A percentile compares a stretch with the other conserved stretches of the same genome.
phyloP scores from a whole-genome alignment of 352 stramenopile species.

The Pythium folliculosum region DNA sequence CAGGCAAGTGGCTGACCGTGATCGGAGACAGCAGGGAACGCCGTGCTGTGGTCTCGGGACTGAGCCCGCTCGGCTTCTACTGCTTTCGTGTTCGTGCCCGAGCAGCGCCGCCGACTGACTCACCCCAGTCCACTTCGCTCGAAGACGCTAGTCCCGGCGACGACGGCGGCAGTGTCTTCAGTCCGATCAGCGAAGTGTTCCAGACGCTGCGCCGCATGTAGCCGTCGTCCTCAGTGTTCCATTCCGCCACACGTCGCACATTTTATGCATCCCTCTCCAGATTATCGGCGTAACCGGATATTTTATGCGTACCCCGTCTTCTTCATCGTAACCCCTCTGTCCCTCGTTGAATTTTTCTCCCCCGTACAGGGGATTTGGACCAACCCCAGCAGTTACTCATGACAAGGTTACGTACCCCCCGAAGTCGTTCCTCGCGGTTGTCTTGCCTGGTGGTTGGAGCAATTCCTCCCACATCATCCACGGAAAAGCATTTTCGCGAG shows the following conservation, averaged over 20 bases:
- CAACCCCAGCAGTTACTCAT: neutral
- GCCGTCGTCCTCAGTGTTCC: constrained; percentile 10
- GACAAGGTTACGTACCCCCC: constrained; percentile 4
- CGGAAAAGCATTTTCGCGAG: neutral
- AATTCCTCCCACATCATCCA: constrained; percentile 3
- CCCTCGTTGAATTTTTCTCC: constrained; percentile 2
- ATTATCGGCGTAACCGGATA: neutral
- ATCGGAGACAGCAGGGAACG: neutral
- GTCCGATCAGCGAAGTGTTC: constrained; percentile 29
- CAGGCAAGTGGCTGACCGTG: constrained; percentile 24
- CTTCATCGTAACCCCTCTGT: neutral
- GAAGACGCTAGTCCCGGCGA: neutral
- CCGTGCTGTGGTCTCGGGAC: constrained; percentile 23
- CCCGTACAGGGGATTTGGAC: neutral
- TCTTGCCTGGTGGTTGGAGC: constrained; percentile 11
- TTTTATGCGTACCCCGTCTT: neutral
- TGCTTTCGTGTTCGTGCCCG: constrained; percentile 35
- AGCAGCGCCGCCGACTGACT: neutral
- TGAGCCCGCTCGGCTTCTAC: constrained; percentile 32
- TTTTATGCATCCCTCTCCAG: neutral
- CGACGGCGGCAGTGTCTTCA: constrained; percentile 31
- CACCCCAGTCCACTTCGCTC: neutral
- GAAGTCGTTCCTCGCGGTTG: neutral
- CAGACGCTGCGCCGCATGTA: constrained; percentile 33
- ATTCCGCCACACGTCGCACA: constrained; percentile 10